Conservation (phyloP, 176 grass and related monocot genomes). For the Paspalum vaginatum region DNA sequence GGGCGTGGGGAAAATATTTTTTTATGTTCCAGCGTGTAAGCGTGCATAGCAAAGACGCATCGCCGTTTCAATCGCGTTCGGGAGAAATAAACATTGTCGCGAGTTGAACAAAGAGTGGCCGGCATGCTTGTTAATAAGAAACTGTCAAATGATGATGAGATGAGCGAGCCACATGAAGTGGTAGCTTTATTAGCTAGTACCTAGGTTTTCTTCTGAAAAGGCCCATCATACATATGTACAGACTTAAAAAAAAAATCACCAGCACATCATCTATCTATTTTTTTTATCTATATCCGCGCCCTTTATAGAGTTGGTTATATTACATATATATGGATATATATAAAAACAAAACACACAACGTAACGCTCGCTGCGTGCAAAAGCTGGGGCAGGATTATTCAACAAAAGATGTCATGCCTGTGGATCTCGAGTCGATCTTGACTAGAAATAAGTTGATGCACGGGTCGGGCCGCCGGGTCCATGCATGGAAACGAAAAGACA, state of each 20-base stretch:
- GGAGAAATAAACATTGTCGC: background rate
- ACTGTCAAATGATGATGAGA: no score
- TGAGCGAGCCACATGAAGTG: no score
- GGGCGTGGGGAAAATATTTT: background rate
- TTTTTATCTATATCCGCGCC: background rate
- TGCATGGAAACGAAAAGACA: background rate
- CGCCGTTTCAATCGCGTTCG: background rate
- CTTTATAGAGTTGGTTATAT: background rate
- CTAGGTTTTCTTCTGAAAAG: background rate
- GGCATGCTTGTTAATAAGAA: no score
- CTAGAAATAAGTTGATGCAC: background rate
- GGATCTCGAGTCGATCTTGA: constrained; percentile 42
- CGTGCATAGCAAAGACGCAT: background rate
- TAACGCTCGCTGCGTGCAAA: constrained; percentile 19
- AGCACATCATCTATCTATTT: no score
- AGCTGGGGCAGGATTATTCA: constrained; percentile 33
- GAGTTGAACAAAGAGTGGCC: no score
- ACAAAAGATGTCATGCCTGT: constrained; percentile 1
- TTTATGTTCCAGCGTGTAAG: background rate
- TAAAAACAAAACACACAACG: background rate
- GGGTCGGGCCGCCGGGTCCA: background rate
- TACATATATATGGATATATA: background rate
- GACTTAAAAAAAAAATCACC: background rate
- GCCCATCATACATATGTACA: background rate
- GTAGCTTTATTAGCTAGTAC: no score